These are phyloP conservation scores for Ziziphus jujuba DNA, from an alignment of 306 rosid genomes.

Conservation along the genomic window DNA sequence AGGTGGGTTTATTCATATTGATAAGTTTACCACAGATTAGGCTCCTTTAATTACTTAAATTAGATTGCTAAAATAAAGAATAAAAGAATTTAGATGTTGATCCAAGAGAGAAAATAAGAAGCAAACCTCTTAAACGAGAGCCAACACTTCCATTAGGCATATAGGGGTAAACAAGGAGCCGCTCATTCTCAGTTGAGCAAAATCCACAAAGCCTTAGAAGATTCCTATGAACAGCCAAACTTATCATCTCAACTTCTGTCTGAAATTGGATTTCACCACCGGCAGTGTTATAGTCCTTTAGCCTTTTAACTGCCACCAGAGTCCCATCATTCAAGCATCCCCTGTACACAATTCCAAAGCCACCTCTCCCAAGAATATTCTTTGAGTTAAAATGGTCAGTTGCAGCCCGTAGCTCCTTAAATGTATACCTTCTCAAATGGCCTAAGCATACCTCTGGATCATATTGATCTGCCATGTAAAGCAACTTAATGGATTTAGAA, in stretches of 20 bases:
- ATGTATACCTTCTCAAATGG: conserved; percentile 83
- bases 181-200: conserved; percentile 88
- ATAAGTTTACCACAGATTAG: not conserved
- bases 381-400: conserved; percentile 93
- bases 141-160: conserved; percentile 98
- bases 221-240: conserved; percentile 93
- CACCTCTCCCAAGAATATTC: conserved; percentile 94
- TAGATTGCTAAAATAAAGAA: not conserved
- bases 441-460: conserved; percentile 96
- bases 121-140: conserved; percentile 87
- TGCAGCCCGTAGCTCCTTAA: conserved; percentile 93
- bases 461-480: conserved; percentile 72
- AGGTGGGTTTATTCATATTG: too few species aligned
- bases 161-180: conserved; percentile 94
- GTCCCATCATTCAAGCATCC: conserved; percentile 83
- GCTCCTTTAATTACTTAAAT: not conserved
- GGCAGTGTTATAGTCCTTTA: conserved; percentile 85
- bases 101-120: conserved; percentile 9
- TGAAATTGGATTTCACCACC: conserved; percentile 99
- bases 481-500: conserved; percentile 19
- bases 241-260: conserved; percentile 97
- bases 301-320: conserved; percentile 86
- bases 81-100: not conserved
- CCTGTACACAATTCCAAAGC: conserved; percentile 95
- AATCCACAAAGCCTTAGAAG: conserved; percentile 91